These are phyloP conservation scores for Glutinoglossum americanum DNA, from an alignment of 495 filamentous ascomycete genomes.

Conservation along the genomic window DNA sequence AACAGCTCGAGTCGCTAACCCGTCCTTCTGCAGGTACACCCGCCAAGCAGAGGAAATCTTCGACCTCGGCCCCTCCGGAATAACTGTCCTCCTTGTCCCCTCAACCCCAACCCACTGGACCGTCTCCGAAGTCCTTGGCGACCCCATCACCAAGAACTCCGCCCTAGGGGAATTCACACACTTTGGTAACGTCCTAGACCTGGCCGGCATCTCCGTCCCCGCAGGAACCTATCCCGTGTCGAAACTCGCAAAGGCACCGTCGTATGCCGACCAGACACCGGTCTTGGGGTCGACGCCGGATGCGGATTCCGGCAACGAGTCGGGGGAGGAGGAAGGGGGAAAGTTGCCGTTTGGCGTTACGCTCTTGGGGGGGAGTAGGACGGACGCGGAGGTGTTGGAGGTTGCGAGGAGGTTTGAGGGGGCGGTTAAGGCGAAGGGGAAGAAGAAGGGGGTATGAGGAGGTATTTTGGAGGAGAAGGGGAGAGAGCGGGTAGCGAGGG, in stretches of 20 bases:
- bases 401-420: slow-evolving; percentile 32
- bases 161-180: slow-evolving; percentile 39
- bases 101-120: slow-evolving; percentile 37
- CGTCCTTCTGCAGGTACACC: slow-evolving; percentile 12
- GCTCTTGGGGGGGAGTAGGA: slow-evolving; percentile 30
- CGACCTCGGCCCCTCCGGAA: slow-evolving; percentile 18
- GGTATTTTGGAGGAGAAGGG: no score
- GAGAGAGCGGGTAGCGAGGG: no score
- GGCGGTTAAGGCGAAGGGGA: not conserved
- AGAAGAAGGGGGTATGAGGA: no score
- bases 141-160: slow-evolving; percentile 33
- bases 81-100: slow-evolving; percentile 39
- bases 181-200: slow-evolving; percentile 41
- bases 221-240: slow-evolving; percentile 23
- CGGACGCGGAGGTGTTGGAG: slow-evolving; percentile 32
- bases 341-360: slow-evolving; percentile 45
- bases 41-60: slow-evolving; percentile 26
- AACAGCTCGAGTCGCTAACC: not conserved
- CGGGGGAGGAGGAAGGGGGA: slow-evolving; percentile 13
- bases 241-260: not conserved
- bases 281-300: no score
- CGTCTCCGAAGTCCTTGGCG: slow-evolving; percentile 30
- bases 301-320: not conserved
- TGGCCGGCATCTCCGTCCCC: slow-evolving; percentile 37
- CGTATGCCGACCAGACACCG: not conserved